Evolutionary conservation across 192 early-diverging fungal genomes (phyloP), one percentile per base, ranked within the genome.

Genomic region (Diversispora epigaea): DNA sequence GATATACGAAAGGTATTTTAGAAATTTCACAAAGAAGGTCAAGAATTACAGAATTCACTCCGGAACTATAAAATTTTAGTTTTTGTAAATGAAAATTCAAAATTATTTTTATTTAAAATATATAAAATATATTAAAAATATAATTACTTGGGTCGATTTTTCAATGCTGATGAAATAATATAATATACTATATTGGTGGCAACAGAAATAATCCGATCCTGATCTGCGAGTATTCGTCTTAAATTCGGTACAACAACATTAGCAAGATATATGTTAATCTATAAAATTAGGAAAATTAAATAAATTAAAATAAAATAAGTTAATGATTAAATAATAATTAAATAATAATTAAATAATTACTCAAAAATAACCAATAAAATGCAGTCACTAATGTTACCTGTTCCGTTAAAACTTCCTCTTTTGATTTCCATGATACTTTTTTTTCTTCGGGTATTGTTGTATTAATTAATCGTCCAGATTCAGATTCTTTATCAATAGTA

Each of bases 171-270:
- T 0, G 80, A 86, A 32, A 95, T 84, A 32, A 92, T 85, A 82
- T 95, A 94, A 75, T 96, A 93, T 77, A 94, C 87, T n/a, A 95
- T 43, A 74, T 93, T 94, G 14, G 84, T 85, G 4, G 91, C 65
- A 0, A 91, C 70, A 4, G 81, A 79, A 43, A 89, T 82, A 56
- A 91, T 85, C 3, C 87, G 82, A 76, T 95, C 93, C 62, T 91
- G 89, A 74, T 96, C 94, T 7, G 83, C 85, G 43, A 95, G 73
- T 58, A 92, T 78, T n/a, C 81, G 81, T 22, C 90, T 78, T 40
- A 96, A 61, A 65, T 87, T 86, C 7, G 94, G 91, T 12, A 96
- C 84, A 2, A 93, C 87, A 7, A 77, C 15, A 19, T 39, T 68
- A 47, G 87, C 76, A 60, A 90, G 56, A 77, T 85, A 84, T 67